These are phyloP conservation scores for Lactarius psammicola DNA, from an alignment of 768 basidiomycete species.

Conservation along the genomic window DNA sequence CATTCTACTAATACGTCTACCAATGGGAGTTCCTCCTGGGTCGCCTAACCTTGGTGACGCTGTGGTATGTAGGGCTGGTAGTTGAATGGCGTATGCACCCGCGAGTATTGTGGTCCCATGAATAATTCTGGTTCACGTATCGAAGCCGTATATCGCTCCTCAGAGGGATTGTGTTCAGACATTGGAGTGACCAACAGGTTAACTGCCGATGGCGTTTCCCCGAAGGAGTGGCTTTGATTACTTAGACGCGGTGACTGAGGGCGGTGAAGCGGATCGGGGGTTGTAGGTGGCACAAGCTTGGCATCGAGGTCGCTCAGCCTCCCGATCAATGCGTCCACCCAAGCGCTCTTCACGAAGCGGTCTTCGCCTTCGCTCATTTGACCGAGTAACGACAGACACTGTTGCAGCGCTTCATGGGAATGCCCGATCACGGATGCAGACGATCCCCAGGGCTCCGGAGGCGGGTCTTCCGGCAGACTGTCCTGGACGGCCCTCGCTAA, in stretches of 20 bases:
- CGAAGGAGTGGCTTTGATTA: not conserved
- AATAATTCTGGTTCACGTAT: constrained; percentile 2
- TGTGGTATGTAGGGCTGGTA: constrained; percentile 4
- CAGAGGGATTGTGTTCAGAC: not conserved
- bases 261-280: not conserved
- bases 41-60: not conserved
- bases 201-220: not conserved
- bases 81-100: not conserved
- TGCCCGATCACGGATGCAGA: not conserved
- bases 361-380: not conserved
- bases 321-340: not conserved
- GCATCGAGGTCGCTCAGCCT: constrained; percentile 7
- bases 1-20: not conserved
- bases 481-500: not conserved
- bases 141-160: not conserved
- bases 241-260: not conserved
- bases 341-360: not conserved
- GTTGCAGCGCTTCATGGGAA: not conserved
- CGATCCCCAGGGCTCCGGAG: not conserved
- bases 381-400: not conserved
- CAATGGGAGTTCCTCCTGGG: not conserved
- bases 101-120: constrained; percentile 1
- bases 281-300: not conserved
- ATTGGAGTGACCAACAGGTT: not conserved
- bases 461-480: not conserved